phyloP scores from a whole-genome alignment of 2,329 filamentous ascomycete species.

The Fusarium scirpi region DNA sequence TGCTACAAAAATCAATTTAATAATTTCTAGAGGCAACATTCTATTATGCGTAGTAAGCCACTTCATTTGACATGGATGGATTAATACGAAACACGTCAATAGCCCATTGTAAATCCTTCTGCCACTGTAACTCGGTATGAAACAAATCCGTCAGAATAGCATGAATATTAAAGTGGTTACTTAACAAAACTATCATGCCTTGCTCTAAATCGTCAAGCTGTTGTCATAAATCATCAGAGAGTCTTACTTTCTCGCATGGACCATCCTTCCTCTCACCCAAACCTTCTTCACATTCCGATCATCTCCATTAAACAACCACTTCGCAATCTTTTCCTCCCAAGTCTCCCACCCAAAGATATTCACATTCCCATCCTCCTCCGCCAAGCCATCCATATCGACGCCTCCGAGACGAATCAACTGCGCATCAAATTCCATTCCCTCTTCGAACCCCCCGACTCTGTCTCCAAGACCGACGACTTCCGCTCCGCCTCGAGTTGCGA shows the following conservation, averaged over 20 bases:
- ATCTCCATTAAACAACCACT: slow-evolving; percentile 95
- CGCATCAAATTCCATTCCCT: slow-evolving; percentile 91
- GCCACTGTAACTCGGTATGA: not conserved
- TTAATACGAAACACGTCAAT: not conserved
- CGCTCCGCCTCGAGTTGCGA: slow-evolving; percentile 90
- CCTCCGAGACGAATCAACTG: slow-evolving; percentile 78
- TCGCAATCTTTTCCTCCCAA: slow-evolving; percentile 88
- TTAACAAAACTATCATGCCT: not conserved
- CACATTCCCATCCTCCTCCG: slow-evolving; percentile 70
- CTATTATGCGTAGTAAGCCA: not conserved
- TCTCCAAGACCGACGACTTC: slow-evolving; percentile 79
- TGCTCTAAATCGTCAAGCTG: not conserved
- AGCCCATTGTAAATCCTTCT: not conserved
- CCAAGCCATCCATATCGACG: slow-evolving; percentile 58
- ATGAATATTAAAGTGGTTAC: not conserved
- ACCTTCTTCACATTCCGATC: slow-evolving; percentile 90
- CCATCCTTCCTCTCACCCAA: slow-evolving; percentile 87
- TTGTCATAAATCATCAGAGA: not conserved
- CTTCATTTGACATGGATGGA: not conserved
- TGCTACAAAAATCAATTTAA: not conserved
- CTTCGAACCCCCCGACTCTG: slow-evolving; percentile 82
- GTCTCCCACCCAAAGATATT: slow-evolving; percentile 92
- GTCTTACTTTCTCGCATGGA: slow-evolving; percentile 63
- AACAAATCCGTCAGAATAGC: not conserved
- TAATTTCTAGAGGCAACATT: not conserved